Evolutionary conservation across 169 alveolate species (phyloP), one percentile per base, ranked within the genome.

Genomic region (Babesia gibsoni): DNA sequence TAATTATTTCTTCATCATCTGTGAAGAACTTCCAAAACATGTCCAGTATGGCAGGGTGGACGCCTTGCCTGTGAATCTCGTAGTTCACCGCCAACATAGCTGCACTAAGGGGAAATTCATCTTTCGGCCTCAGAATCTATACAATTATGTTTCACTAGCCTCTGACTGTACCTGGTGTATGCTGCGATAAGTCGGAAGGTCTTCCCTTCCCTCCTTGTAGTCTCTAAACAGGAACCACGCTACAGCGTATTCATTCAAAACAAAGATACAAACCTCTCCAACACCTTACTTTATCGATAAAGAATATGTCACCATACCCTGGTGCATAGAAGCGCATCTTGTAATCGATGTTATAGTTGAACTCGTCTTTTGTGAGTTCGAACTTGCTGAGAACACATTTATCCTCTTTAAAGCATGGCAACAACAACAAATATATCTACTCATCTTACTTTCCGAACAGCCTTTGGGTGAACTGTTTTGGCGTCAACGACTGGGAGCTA

Each of bases 11-110:
- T 22, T 39, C 56, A 46, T 81, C 54, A 39, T 80, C 77, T 14
- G 82, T 79, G 67, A 88, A 52, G 53, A 88, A 88, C 52, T 84
- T 82, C 85, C 89, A 88, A 29, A 88, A 75, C 93, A 88, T 88
- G 66, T 72, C 84, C 61, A 88, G 50, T n/a, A 88, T 56, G 25
- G 93, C 70, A 29, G 93, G 93, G 46, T 88, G 93, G n/a, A 88
- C 67, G 7, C 93, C 93, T 48, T 88, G 93, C 57, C 84, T 73
- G 30, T 69, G 66, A 42, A 88, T 70, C 46, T 88, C 93, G 48
- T 63, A 52, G 63, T 88, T 88, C n/a, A 84, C 90, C 27, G 45
- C 45, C 5, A 27, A 14, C 52, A 88, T 88, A 18, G 67, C 86
- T 18, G 56, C 73, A n/a, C 87, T 84, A 29, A 88, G 52, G 1